Evolutionary conservation across 2,329 filamentous ascomycete species (phyloP), one percentile per base, ranked within the genome.

Genomic region (Fusarium sp.): DNA sequence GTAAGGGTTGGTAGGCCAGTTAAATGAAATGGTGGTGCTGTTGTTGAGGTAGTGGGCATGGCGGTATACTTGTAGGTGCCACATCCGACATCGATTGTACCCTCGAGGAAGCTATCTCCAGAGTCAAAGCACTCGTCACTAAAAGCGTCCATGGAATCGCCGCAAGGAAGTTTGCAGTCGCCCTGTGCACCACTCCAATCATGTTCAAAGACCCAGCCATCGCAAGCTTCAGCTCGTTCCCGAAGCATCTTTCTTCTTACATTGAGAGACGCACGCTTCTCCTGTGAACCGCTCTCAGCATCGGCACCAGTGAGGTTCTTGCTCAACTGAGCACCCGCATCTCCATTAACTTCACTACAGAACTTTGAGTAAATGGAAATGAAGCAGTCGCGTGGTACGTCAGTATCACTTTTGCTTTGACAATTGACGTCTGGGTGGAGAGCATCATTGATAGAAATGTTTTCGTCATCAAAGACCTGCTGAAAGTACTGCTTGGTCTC

Each of bases 61-160:
- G 54, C 54, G 4, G 54, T 57, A n/a, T 57, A 57, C 18, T 41
- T 57, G 6, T 57, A 57, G 8, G 35, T 57, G 1, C 46, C 54
- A 16, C 54, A 57, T 10, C 54, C 54, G 6, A 57, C 54, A 57
- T 57, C 28, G 12, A 57, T 53, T 1, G 53, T 57, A 1, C 54
- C 54, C 26, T 57, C 44, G 1, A 57, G 54, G 21, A 33, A 57
- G 8, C 46, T 57, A 21, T 53, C 39, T 26, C 33, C 54, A 10
- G 46, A 53, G 35, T 57, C 46, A 33, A 57, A 41, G 11, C 54
- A 57, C 21, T 57, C 54, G 4, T 57, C 54, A 4, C 54, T 28
- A 10, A 57, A 57, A 23, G 54, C 54, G 15, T 57, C 53, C 54
- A 57, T 57, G 0, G 54, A 57, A 8, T 57, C 54, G 15, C 35